Base-by-base conservation (phyloP, 768 basidiomycete species). In the Tricholoma hemisulphureum region DNA sequence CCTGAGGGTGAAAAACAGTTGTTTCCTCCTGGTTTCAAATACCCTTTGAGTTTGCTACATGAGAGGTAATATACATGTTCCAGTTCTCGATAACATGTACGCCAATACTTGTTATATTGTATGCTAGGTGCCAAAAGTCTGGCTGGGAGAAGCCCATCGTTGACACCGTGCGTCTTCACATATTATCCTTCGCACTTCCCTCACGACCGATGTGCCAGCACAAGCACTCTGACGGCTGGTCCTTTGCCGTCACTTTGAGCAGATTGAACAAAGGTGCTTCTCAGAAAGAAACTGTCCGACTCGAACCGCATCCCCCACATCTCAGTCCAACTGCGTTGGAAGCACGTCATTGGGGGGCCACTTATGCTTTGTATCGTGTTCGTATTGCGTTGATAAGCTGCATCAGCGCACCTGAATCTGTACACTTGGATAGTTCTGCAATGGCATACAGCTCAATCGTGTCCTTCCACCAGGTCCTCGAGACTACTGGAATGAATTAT, bases 321-420 rank as follows among this genome's bases (percentile, higher is more conserved):
- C 73, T 81, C 45, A 77, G 84, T 59, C 78, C 83, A 2, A 86
- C 86, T n/a, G 80, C 86, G 6, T 67, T 87, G 21, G 92, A 96
- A 72, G 93, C 94, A 26, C 89, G 87, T 55, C 95, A 97, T 67
- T 95, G 91, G 87, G 93, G 88, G 35, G 93, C 93, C 14, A 89
- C 88, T 3, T 93, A 91, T 64, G 90, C 91, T 37, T 73, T 96
- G 53, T 91, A 94, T 71, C 86, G 93, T 64, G 93, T 95, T 73
- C 74, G 88, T 86, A 51, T 49, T 28, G 57, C 49, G 39, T 53
- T 43, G 31, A 24, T 31, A 37, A 18, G 29, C 46, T 10, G 46
- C 6, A 29, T 51, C 43, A 32, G 59, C 55, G 49, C 65, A 50
- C 63, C 66, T 70, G 52, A 74, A 69, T 37, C 11, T 67, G 61